Percentiles rank a stretch among this genome's conserved stretches.
phyloP scores from a whole-genome alignment of 106 monocot genomes.

The Hemerocallis citrina region DNA sequence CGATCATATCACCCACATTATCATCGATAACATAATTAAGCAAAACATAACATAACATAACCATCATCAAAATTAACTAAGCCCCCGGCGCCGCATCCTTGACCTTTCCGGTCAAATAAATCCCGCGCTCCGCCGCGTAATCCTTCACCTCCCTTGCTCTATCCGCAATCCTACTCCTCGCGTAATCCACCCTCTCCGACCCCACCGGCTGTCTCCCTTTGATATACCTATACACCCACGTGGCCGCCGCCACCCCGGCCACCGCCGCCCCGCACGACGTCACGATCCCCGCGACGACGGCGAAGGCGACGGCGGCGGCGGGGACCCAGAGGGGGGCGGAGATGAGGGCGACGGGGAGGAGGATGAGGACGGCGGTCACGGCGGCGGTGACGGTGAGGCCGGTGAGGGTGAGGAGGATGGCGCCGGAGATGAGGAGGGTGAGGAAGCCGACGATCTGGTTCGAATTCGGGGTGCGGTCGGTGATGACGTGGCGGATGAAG shows the following conservation, averaged over 20 bases:
- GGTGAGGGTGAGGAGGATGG: constrained; percentile 56
- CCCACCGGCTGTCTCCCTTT: constrained; percentile 53
- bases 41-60: too few species aligned
- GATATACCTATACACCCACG: constrained; percentile 66
- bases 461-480: constrained; percentile 44
- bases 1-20: too few species aligned
- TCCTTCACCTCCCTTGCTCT: constrained; percentile 58
- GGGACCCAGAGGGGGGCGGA: constrained; percentile 70
- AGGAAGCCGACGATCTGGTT: constrained; percentile 60
- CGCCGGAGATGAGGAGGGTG: constrained; percentile 50
- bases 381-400: constrained; percentile 46
- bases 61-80: too few species aligned
- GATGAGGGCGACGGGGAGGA: constrained; percentile 50
- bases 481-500: constrained; percentile 17
- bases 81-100: constrained; percentile 83
- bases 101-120: constrained; percentile 25
- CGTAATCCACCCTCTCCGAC: constrained; percentile 51
- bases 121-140: constrained; percentile 49
- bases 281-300: constrained; percentile 17
- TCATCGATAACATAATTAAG: too few species aligned
- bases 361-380: constrained; percentile 27
- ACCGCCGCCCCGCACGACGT: constrained; percentile 30
- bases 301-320: constrained; percentile 21
- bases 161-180: constrained; percentile 53
- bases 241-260: constrained; percentile 19